Evolutionary conservation across 2,329 filamentous ascomycete species (phyloP).

Genomic region (Trichophyton verrucosum): DNA sequence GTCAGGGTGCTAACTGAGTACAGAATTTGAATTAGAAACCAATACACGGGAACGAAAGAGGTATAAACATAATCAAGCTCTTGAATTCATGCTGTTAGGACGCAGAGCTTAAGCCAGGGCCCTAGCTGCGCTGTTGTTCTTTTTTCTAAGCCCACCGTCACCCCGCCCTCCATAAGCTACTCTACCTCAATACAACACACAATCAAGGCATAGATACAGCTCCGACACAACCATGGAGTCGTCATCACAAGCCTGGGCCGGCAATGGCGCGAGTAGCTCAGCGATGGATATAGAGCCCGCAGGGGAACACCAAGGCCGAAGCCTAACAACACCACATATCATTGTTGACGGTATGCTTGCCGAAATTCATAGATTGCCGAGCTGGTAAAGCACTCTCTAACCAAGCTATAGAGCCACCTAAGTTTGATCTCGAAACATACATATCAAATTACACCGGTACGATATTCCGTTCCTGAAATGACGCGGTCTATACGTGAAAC

Average conservation of each 20-base stretch:
- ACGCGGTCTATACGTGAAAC: conserved; percentile 2
- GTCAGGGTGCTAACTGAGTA: not conserved
- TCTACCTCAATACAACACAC: not conserved
- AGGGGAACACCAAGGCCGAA: not conserved
- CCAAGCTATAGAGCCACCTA: conserved; percentile 54
- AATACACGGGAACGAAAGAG: not conserved
- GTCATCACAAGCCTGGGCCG: not conserved
- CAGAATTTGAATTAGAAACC: not conserved
- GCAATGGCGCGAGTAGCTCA: not conserved
- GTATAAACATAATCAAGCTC: not conserved
- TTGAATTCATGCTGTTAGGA: not conserved
- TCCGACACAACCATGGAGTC: not conserved
- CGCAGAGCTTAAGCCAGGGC: not conserved
- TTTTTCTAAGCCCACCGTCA: not conserved
- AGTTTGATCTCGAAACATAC: conserved; percentile 84
- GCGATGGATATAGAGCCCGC: not conserved
- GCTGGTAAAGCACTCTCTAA: not conserved
- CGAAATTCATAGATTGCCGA: not conserved
- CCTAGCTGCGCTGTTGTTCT: not conserved
- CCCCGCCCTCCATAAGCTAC: not conserved
- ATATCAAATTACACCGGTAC: conserved; percentile 77
- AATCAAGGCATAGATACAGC: not conserved
- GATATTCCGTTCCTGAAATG: conserved; percentile 9
- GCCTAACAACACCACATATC: not conserved
- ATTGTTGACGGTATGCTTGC: conserved; percentile 3